Conservation (phyloP, 805 yeast genomes). For the Starmerella etchellsii region DNA sequence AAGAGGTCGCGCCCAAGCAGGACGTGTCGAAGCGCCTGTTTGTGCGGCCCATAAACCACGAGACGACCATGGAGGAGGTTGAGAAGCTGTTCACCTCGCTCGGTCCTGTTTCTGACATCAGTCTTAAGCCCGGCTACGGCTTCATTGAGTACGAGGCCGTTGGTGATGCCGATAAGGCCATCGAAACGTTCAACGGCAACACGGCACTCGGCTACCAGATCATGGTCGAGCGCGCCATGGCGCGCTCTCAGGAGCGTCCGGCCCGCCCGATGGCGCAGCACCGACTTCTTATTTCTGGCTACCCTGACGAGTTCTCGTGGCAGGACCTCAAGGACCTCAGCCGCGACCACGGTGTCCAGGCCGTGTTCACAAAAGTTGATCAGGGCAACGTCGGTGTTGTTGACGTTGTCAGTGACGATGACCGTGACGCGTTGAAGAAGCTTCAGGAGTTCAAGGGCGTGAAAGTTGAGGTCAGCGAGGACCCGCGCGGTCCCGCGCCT, state of each 20-base stretch:
- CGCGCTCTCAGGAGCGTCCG: slow-evolving; percentile 22
- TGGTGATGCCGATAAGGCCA: slow-evolving; percentile 50
- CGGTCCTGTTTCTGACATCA: slow-evolving; percentile 45
- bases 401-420: slow-evolving; percentile 84
- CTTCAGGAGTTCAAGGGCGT: slow-evolving; percentile 68
- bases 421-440: slow-evolving; percentile 76
- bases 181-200: slow-evolving; percentile 37
- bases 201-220: slow-evolving; percentile 28
- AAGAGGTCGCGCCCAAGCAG: slow-evolving; percentile 4
- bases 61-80: slow-evolving; percentile 31
- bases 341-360: slow-evolving; percentile 43
- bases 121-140: slow-evolving; percentile 48
- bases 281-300: slow-evolving; percentile 18
- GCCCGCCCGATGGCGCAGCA: slow-evolving; percentile 19
- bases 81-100: slow-evolving; percentile 35
- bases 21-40: slow-evolving; percentile 16
- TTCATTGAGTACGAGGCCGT: slow-evolving; percentile 51
- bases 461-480: slow-evolving; percentile 59
- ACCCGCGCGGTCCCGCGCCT: slow-evolving; percentile 34
- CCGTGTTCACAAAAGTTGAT: slow-evolving; percentile 29
- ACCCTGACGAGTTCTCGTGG: slow-evolving; percentile 18
- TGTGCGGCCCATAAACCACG: slow-evolving; percentile 22
- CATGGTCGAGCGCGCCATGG: slow-evolving; percentile 27
- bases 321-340: slow-evolving; percentile 59
- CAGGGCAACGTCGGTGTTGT: slow-evolving; percentile 42